Evolutionary conservation across 805 yeast genomes (phyloP).

Genomic region (Wickerhamomyces hampshirensis): DNA sequence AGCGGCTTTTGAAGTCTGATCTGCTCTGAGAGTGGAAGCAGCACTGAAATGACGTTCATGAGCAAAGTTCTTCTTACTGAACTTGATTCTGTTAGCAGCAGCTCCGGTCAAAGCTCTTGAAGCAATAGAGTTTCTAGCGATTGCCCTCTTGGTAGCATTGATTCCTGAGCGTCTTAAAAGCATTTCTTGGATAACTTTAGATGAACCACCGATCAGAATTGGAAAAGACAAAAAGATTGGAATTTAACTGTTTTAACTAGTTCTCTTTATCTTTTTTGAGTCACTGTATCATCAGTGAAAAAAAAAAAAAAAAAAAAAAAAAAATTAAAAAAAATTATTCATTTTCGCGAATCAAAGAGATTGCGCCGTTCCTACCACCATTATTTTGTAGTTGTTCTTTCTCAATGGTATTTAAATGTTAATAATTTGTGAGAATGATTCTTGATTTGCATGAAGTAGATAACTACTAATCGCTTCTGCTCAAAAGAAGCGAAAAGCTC

Average conservation of each 20-base stretch:
- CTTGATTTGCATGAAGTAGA: no score
- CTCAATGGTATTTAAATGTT: no score
- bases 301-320: conserved; percentile 1
- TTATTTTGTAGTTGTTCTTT: no score
- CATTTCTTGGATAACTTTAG: conserved; percentile 9
- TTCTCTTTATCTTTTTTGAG: no score
- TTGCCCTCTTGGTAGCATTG: conserved; percentile 23
- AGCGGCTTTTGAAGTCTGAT: conserved; percentile 17
- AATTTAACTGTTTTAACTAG: no score
- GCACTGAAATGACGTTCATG: conserved; percentile 16
- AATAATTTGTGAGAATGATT: no score
- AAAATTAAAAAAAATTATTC: background rate
- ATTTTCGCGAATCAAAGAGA: no score
- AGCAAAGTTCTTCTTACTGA: conserved; percentile 1
- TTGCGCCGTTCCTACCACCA: no score
- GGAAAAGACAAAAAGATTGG: background rate
- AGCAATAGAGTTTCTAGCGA: conserved; percentile 14
- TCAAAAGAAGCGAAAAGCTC: no score
- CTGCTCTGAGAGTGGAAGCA: conserved; percentile 16
- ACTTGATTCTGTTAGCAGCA: conserved; percentile 7
- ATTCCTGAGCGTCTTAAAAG: conserved; percentile 25
- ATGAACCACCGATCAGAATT: background rate
- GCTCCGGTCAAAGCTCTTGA: conserved; percentile 8
- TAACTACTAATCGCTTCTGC: no score
- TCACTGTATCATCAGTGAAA: no score